phyloP scores from a whole-genome alignment of 108 stramenopile species.

The Cyclotella cryptica region DNA sequence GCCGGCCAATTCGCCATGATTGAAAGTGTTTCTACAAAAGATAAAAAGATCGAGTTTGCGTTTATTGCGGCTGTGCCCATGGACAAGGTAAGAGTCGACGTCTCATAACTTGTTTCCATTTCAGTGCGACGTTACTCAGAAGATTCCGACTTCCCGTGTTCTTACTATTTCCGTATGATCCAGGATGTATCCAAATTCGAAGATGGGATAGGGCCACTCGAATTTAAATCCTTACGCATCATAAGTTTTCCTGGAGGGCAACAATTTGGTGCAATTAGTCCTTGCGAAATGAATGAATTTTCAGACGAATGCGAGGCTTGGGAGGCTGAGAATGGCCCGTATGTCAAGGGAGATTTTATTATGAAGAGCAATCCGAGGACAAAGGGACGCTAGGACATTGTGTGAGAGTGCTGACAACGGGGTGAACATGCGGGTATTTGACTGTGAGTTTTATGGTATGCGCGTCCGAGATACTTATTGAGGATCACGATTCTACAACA shows the following conservation, averaged over 20 bases:
- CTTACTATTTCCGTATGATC: not conserved
- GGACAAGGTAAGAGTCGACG: constrained; percentile 62
- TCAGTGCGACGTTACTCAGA: not conserved
- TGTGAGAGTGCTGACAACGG: too few relatives aligned
- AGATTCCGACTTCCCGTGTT: not conserved
- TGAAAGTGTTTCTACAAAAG: constrained; percentile 60
- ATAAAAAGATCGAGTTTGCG: constrained; percentile 83
- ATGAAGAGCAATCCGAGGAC: constrained; percentile 79
- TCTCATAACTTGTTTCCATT: not conserved
- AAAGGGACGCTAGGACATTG: constrained; percentile 63
- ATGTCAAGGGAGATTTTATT: constrained; percentile 76
- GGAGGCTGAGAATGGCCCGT: constrained; percentile 82
- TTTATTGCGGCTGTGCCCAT: constrained; percentile 88
- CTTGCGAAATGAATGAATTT: constrained; percentile 97
- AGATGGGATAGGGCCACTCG: constrained; percentile 84
- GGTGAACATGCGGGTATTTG: too few relatives aligned
- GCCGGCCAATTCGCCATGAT: constrained; percentile 94
- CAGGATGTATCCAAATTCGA: constrained; percentile 68
- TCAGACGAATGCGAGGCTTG: constrained; percentile 89
- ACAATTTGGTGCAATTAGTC: constrained; percentile 93
- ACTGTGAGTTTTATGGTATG: too few relatives aligned
- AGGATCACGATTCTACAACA: too few relatives aligned
- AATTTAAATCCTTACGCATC: constrained; percentile 72
- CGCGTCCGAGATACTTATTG: too few relatives aligned
- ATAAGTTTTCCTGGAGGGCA: constrained; percentile 92